Percentiles rank a stretch among this genome's conserved stretches.
Conservation (phyloP, 129 eudicot species). For the Chrysanthemum lavandulifolium region DNA sequence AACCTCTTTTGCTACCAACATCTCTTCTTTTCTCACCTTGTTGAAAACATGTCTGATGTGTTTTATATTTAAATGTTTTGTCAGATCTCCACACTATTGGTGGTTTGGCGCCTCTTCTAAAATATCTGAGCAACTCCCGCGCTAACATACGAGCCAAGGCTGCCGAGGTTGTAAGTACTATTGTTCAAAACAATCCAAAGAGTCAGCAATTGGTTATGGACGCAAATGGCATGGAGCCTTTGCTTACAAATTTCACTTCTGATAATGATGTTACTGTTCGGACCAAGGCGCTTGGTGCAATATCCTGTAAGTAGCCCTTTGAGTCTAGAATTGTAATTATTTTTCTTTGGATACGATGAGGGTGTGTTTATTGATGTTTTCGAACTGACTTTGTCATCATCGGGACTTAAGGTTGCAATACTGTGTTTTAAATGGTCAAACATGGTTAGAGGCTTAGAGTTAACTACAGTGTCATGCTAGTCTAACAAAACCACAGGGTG, state of each 20-base stretch:
- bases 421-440: too few relatives aligned
- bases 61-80: neutral
- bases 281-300: conserved; percentile 89
- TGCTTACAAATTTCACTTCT: conserved; percentile 60
- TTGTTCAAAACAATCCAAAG: conserved; percentile 88
- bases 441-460: too few relatives aligned
- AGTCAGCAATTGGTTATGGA: conserved; percentile 97
- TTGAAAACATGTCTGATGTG: too few relatives aligned
- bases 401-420: too few relatives aligned
- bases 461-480: too few relatives aligned
- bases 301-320: conserved; percentile 63
- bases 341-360: too few relatives aligned
- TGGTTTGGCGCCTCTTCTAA: conserved; percentile 75
- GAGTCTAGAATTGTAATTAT: too few relatives aligned
- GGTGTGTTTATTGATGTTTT: too few relatives aligned
- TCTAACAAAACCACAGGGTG: too few relatives aligned
- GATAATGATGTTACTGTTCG: conserved; percentile 75
- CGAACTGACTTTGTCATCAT: too few relatives aligned
- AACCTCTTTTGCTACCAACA: too few relatives aligned
- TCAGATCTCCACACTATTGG: conserved; percentile 89
- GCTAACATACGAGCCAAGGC: conserved; percentile 89
- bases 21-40: too few relatives aligned
- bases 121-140: conserved; percentile 66
- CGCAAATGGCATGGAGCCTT: conserved; percentile 86
- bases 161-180: conserved; percentile 86